Percentiles rank a stretch among this genome's conserved stretches.
phyloP scores from a whole-genome alignment of 805 yeast genomes.

The Lachancea mirantina region DNA sequence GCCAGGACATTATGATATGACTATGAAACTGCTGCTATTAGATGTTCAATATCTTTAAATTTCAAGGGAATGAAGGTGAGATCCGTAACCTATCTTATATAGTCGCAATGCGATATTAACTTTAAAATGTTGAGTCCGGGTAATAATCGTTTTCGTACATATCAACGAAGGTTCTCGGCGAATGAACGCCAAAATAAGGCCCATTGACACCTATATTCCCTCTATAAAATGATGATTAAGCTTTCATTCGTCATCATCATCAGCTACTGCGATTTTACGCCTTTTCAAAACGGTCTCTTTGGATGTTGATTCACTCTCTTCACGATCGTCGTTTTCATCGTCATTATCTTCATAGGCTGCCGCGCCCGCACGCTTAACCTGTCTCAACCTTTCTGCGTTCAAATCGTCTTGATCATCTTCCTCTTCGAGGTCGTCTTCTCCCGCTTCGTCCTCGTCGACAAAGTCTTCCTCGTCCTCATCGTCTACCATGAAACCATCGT shows the following conservation, averaged over 20 bases:
- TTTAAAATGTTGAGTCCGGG: background rate
- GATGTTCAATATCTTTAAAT: no score
- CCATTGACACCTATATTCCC: no score
- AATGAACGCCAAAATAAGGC: no score
- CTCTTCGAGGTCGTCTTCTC: conserved; percentile 35
- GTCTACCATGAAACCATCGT: conserved; percentile 31
- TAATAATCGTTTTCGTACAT: background rate
- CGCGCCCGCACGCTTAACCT: conserved; percentile 50
- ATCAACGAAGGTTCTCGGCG: no score
- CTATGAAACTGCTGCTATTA: no score
- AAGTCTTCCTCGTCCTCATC: conserved; percentile 30
- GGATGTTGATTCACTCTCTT: conserved; percentile 27
- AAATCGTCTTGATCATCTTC: conserved; percentile 43
- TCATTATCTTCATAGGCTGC: conserved; percentile 36
- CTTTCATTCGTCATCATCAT: conserved; percentile 46
- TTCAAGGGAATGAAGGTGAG: no score
- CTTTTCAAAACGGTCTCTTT: conserved; percentile 12
- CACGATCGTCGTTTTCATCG: conserved; percentile 33
- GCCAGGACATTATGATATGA: conserved; percentile 37
- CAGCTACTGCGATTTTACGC: conserved; percentile 34
- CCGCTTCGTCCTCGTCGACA: conserved; percentile 32
- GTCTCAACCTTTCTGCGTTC: conserved; percentile 53
- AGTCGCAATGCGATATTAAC: no score
- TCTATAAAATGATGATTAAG: background rate
- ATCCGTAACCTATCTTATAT: no score